Conservation (phyloP, 129 eudicot genomes). For the Flaveria linearis region DNA sequence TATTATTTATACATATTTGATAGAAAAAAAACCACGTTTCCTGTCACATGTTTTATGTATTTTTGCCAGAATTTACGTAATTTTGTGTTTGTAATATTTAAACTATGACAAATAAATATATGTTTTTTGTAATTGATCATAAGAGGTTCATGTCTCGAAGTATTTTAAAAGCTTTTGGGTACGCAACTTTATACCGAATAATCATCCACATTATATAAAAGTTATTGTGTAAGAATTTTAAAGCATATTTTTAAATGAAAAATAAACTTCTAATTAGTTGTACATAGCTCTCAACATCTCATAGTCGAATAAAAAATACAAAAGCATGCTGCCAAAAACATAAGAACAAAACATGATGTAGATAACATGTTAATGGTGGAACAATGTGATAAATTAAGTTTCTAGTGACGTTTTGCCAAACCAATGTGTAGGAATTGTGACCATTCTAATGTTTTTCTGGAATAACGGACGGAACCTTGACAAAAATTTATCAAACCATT, state of each 20-base stretch:
- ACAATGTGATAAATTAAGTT: background rate
- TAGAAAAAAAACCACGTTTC: constrained; percentile 19
- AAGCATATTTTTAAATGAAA: background rate
- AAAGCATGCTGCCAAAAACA: background rate
- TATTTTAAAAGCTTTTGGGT: background rate
- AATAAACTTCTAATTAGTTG: background rate
- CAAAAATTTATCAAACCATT: too few relatives aligned
- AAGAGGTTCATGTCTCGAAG: constrained; percentile 10
- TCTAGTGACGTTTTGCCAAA: background rate
- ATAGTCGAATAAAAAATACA: background rate
- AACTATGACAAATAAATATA: background rate
- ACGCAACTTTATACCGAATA: background rate
- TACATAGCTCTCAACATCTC: background rate
- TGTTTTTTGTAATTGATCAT: background rate
- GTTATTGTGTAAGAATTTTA: background rate
- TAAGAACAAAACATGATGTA: background rate
- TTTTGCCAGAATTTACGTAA: constrained; percentile 15
- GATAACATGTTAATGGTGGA: constrained; percentile 1
- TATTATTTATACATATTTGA: background rate
- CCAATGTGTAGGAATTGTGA: too few relatives aligned
- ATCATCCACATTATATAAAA: background rate
- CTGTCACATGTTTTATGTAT: constrained; percentile 35
- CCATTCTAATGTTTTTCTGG: background rate
- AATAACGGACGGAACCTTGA: too few relatives aligned
- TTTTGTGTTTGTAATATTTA: constrained; percentile 4